Evolutionary conservation across 441 rosid species (phyloP), one percentile per base, ranked within the genome.

Genomic region (Brassica balearica): DNA sequence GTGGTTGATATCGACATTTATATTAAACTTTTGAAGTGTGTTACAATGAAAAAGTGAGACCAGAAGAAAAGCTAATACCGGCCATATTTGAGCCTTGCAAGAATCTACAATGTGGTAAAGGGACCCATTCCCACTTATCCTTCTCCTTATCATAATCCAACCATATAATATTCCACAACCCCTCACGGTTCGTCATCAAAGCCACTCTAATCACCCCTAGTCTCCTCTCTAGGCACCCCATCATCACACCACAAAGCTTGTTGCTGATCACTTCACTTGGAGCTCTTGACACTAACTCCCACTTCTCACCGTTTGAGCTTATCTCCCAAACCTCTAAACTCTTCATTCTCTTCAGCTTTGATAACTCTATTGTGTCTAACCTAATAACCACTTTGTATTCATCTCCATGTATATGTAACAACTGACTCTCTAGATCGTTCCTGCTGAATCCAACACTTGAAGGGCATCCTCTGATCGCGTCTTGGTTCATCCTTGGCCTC

Each of bases 51-150:
- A 91, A 66, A 36, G 91, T 83, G 55, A 88, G 92, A 68, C 92
- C 89, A 34, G 86, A 82, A 19, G 92, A 89, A 74, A 92, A 87
- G 22, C 89, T 86, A 59, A 90, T 82, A 17, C 95, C 97, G 0
- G 91, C 94, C 92, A 90, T 85, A 73, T 89, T 88, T 20, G 83
- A 83, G 27, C 93, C 93, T 63, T 79, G 88, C 87, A 80, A 75
- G 73, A 87, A 89, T 43, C 79, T 81, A 73, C 91, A 85, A 74
- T 83, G 85, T 9, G 92, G 90, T 10, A 88, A 15, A 2, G 84
- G 85, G 62, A 86, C 46, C 84, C 85, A 84, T 11, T 27, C 71
- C 94, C 94, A 92, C 14, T 69, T 7, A 9, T 82, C 17, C 12
- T 22, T 84, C 11, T 65, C 43, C 48, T 34, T 58, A 6, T 85